Conservation (phyloP, 371 early-diverging fungal genomes). For the Mucor lusitanicus region DNA sequence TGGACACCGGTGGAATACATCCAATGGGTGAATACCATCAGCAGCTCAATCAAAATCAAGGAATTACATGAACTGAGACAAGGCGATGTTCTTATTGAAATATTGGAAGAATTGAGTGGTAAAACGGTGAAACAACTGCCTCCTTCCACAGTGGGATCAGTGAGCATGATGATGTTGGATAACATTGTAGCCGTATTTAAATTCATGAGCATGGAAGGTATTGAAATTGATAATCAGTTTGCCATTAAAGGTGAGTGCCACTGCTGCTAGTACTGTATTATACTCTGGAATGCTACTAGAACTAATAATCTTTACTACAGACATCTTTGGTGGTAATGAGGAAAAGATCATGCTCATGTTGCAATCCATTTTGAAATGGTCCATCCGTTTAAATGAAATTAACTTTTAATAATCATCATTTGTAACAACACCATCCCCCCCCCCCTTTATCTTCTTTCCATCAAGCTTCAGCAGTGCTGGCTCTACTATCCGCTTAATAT, state of each 20-base stretch:
- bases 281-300: not conserved
- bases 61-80: conserved; percentile 54
- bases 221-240: conserved; percentile 50
- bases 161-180: conserved; percentile 50
- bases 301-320: conserved; percentile 13
- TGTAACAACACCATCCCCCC: not conserved
- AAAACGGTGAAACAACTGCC: conserved; percentile 43
- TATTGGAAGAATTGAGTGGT: conserved; percentile 55
- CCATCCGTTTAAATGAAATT: conserved; percentile 9
- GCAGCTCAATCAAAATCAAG: conserved; percentile 38
- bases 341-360: conserved; percentile 59
- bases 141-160: conserved; percentile 29
- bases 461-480: not conserved
- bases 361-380: conserved; percentile 37
- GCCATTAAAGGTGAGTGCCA: conserved; percentile 47
- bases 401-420: not conserved
- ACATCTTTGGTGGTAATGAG: conserved; percentile 61
- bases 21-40: conserved; percentile 59
- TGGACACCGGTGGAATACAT: conserved; percentile 54
- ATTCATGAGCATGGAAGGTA: conserved; percentile 59
- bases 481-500: not conserved
- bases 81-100: conserved; percentile 53
- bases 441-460: not conserved
- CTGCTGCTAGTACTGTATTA: no score
- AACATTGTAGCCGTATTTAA: conserved; percentile 59